These are phyloP conservation scores for Didymella glomerata DNA, from an alignment of 2,329 filamentous ascomycete species.

Conservation along the genomic window DNA sequence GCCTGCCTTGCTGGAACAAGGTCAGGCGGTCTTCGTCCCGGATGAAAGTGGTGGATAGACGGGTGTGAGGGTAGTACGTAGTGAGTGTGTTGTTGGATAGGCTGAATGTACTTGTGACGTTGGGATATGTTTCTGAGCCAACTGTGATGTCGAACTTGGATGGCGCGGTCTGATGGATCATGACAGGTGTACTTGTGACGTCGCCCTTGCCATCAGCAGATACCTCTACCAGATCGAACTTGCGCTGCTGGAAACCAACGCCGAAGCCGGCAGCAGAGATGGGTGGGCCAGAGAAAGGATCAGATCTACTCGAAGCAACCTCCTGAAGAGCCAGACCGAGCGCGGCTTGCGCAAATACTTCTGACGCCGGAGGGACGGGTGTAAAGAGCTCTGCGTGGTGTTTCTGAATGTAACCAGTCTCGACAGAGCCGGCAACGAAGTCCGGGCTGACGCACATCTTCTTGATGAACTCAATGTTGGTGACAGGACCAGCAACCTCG, in stretches of 20 bases:
- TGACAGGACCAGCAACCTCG: slow-evolving; percentile 90
- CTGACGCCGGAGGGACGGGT: slow-evolving; percentile 67
- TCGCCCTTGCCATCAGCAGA: slow-evolving; percentile 55
- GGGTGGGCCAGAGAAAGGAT: slow-evolving; percentile 54
- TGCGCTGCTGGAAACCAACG: slow-evolving; percentile 66
- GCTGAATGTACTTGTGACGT: slow-evolving; percentile 60
- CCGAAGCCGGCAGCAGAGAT: slow-evolving; percentile 64
- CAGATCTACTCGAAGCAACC: slow-evolving; percentile 33
- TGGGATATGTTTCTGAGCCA: slow-evolving; percentile 46
- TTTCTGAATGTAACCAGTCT: slow-evolving; percentile 96
- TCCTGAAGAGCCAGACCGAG: slow-evolving; percentile 71
- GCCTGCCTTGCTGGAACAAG: slow-evolving; percentile 75
- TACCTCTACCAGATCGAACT: slow-evolving; percentile 63
- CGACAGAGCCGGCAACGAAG: slow-evolving; percentile 87
- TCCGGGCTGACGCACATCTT: slow-evolving; percentile 80
- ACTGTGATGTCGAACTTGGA: slow-evolving; percentile 62
- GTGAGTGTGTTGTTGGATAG: slow-evolving; percentile 62
- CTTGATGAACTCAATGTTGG: slow-evolving; percentile 97
- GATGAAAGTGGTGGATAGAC: slow-evolving; percentile 82
- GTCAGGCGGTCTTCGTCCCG: slow-evolving; percentile 69
- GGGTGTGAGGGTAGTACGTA: slow-evolving; percentile 82
- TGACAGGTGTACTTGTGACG: slow-evolving; percentile 54
- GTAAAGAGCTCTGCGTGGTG: slow-evolving; percentile 81
- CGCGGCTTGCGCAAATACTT: slow-evolving; percentile 87
- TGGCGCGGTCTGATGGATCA: slow-evolving; percentile 61